Conservation (phyloP, 768 basidiomycete species). For the Baorangia bicolor region DNA sequence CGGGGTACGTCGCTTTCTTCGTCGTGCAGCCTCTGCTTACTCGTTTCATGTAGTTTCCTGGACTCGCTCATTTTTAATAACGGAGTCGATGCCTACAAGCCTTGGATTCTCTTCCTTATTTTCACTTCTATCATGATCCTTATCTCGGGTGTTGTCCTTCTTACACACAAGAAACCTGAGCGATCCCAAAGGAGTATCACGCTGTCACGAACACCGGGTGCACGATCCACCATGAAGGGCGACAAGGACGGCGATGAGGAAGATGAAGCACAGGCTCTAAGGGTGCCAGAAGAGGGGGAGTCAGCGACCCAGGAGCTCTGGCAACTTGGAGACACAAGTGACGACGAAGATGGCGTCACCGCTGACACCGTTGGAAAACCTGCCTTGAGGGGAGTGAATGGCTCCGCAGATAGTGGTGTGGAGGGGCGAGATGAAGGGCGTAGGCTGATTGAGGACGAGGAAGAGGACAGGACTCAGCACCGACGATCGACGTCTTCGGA, state of each 20-base stretch:
- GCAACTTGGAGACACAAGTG: constrained; percentile 73
- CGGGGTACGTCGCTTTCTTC: constrained; percentile 52
- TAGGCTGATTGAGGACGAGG: constrained; percentile 40
- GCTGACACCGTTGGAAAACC: constrained; percentile 38
- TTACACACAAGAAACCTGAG: constrained; percentile 91
- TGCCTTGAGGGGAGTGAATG: constrained; percentile 17
- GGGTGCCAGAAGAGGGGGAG: constrained; percentile 37
- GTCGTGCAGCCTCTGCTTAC: constrained; percentile 4
- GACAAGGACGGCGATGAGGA: constrained; percentile 24
- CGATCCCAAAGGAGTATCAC: constrained; percentile 30
- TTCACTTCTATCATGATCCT: constrained; percentile 85
- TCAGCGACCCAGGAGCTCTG: constrained; percentile 46
- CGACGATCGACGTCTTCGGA: constrained; percentile 38
- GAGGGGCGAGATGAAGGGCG: constrained; percentile 41
- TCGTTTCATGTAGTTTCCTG: constrained; percentile 44
- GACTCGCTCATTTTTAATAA: constrained; percentile 79
- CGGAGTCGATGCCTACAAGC: constrained; percentile 78
- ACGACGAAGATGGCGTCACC: constrained; percentile 54
- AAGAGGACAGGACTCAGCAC: constrained; percentile 35
- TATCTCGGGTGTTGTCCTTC: constrained; percentile 87
- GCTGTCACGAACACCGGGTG: constrained; percentile 22
- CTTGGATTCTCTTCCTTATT: constrained; percentile 88
- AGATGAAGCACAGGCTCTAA: constrained; percentile 41
- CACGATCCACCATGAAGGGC: constrained; percentile 25
- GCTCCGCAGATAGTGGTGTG: constrained; percentile 7